phyloP scores from a whole-genome alignment of 306 rosid species.

The Biancaea sappan region DNA sequence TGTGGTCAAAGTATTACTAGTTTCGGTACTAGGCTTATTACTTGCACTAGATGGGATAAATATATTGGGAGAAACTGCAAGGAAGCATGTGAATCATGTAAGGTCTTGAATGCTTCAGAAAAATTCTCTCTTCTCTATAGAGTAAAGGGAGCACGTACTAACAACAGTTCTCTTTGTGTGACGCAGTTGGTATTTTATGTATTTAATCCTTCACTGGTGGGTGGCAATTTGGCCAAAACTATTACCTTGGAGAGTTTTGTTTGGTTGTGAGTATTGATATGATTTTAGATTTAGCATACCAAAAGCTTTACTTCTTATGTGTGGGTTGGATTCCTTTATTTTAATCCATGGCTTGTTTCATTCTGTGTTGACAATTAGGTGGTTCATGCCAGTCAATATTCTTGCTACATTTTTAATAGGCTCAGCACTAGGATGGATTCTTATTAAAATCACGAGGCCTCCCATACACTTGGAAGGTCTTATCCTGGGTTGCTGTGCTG shows the following conservation, averaged over 20 bases:
- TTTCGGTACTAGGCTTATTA: conserved; percentile 49
- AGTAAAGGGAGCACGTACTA: neutral
- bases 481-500: conserved; percentile 55
- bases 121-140: neutral
- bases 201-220: conserved; percentile 56
- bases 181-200: conserved; percentile 61
- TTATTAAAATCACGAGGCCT: conserved; percentile 52
- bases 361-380: conserved; percentile 37
- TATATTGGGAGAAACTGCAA: conserved; percentile 50
- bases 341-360: neutral
- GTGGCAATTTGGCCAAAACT: conserved; percentile 53
- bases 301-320: neutral
- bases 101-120: neutral
- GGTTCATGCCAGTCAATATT: conserved; percentile 64
- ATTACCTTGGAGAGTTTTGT: conserved; percentile 43
- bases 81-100: conserved; percentile 53
- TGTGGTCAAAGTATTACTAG: conserved; percentile 45
- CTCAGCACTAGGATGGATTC: conserved; percentile 56
- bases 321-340: conserved; percentile 20
- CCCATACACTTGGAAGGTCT: conserved; percentile 52
- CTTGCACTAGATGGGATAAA: conserved; percentile 48
- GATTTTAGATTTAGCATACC: conserved; percentile 3
- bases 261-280: conserved; percentile 42
- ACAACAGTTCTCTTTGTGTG: conserved; percentile 20
- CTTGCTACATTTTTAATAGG: conserved; percentile 50